Evolutionary conservation across 2,329 filamentous ascomycete species (phyloP), one percentile per base, ranked within the genome.

Genomic region (Cadophora sp.): DNA sequence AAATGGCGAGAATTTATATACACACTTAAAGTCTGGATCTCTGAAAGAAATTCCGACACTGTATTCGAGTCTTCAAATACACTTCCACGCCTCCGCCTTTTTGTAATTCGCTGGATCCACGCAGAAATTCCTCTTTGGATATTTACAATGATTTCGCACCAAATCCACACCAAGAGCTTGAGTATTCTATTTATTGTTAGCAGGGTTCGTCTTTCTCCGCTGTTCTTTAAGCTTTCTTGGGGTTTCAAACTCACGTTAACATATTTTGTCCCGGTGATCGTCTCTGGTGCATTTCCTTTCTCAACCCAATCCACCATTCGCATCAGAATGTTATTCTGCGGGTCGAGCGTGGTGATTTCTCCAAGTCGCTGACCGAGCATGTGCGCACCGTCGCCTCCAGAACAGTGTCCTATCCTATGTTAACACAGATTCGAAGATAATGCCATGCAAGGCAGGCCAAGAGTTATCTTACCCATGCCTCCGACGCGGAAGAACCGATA

Each of bases 401-500:
- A 70, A 73, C 85, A 87, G 74, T 87, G 86, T 1, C 76, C 79
- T 78, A 84, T 83, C 16, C 84, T 85, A 4, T 19, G 55, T 24
- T 8, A 37, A 12, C 14, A 19, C 16, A 87, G 86, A 74, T 80
- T 82, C 62, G 84, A 80, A 73, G 7, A 40, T 9, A 40, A 12
- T 14, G 7, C 19, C 31, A 27, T n/a, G n/a, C n/a, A n/a, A n/a
- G n/a, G 26, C 85, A 82, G 68, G 83, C 0, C 76, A 60, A n/a
- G n/a, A n/a, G n/a, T n/a, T n/a, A n/a, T n/a, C 55, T 58, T 46
- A 69, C 48, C 78, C 77, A 84, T 83, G 22, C 85, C 86, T 66
- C 75, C 83, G 74, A 83, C 83, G 50, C 80, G 80, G 79, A 87
- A 87, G 75, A 81, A 82, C 64, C 85, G 81, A 73, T 85, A 83